These are phyloP conservation scores for Phlegmacium glaucopus DNA, from an alignment of 768 basidiomycete species.

Conservation along the genomic window DNA sequence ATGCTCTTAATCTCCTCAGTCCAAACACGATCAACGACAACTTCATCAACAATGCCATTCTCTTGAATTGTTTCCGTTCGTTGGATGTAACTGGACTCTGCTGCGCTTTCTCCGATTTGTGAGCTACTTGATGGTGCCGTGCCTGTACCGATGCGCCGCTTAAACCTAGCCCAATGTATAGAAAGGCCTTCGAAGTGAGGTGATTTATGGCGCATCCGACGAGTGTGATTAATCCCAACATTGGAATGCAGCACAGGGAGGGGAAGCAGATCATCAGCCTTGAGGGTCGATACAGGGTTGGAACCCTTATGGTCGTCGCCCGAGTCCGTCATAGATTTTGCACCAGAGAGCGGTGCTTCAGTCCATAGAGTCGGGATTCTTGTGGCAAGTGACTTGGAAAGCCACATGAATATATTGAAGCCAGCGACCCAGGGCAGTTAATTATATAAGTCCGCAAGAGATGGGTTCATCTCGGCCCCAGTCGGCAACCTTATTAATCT, in stretches of 20 bases:
- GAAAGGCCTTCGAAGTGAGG: conserved; percentile 36
- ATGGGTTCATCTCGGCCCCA: no score
- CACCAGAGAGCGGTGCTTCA: conserved; percentile 2
- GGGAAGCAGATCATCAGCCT: conserved; percentile 33
- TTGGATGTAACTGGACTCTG: conserved; percentile 34
- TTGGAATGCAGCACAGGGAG: conserved; percentile 37
- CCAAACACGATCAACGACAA: conserved; percentile 75
- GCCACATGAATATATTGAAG: neutral
- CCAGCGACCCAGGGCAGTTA: neutral
- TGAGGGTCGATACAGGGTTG: conserved; percentile 13
- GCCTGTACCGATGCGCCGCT: conserved; percentile 53
- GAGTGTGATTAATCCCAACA: conserved; percentile 15
- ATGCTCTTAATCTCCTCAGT: conserved; percentile 55
- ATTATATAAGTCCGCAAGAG: neutral
- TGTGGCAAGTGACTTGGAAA: neutral
- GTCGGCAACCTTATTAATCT: no score
- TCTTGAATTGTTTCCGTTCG: conserved; percentile 23
- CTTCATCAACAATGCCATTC: conserved; percentile 55
- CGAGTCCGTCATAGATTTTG: conserved; percentile 8
- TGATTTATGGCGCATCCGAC: conserved; percentile 31
- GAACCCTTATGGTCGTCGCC: conserved; percentile 11
- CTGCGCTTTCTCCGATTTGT: conserved; percentile 43
- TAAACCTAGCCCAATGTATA: conserved; percentile 48
- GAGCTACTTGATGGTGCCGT: conserved; percentile 55
- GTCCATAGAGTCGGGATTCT: conserved; percentile 11